These are phyloP conservation scores for Starmerella bombi DNA, from an alignment of 805 yeast species.

Conservation along the genomic window DNA sequence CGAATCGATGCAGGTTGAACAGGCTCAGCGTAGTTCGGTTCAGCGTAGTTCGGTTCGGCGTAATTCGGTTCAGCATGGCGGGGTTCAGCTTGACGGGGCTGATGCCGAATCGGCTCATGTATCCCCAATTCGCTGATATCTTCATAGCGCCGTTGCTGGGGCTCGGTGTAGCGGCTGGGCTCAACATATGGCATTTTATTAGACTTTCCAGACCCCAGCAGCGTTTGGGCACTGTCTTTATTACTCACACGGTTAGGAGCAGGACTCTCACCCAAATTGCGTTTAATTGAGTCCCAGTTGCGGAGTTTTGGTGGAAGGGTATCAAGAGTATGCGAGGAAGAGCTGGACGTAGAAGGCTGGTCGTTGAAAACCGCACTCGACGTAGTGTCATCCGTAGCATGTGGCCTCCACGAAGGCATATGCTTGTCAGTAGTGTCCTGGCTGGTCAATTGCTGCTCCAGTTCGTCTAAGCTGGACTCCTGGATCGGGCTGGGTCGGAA, in stretches of 20 bases:
- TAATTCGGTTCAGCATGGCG: too few relatives aligned
- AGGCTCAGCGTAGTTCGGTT: not conserved
- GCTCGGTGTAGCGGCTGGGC: not conserved
- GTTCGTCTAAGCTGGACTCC: slow-evolving; percentile 18
- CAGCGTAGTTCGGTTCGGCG: not conserved
- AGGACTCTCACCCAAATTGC: not conserved
- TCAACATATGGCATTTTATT: not conserved
- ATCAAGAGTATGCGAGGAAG: slow-evolving; percentile 11
- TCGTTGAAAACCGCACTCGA: slow-evolving; percentile 2
- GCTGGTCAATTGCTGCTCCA: slow-evolving; percentile 18
- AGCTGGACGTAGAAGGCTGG: not conserved
- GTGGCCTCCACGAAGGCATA: not conserved
- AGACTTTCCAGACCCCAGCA: not conserved
- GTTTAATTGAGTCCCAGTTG: slow-evolving; percentile 12
- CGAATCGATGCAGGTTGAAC: too few relatives aligned
- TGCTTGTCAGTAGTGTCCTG: slow-evolving; percentile 1
- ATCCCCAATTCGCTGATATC: not conserved
- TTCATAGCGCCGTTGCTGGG: too few relatives aligned
- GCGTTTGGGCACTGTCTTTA: not conserved
- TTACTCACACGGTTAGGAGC: not conserved
- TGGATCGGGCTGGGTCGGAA: slow-evolving; percentile 10
- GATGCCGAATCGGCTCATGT: not conserved
- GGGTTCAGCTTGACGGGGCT: too few relatives aligned
- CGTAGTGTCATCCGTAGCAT: slow-evolving; percentile 7
- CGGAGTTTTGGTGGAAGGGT: slow-evolving; percentile 12